Percentiles rank a stretch among this genome's conserved stretches.
Conservation (phyloP, 306 rosid species). For the Echinosophora koreensis region DNA sequence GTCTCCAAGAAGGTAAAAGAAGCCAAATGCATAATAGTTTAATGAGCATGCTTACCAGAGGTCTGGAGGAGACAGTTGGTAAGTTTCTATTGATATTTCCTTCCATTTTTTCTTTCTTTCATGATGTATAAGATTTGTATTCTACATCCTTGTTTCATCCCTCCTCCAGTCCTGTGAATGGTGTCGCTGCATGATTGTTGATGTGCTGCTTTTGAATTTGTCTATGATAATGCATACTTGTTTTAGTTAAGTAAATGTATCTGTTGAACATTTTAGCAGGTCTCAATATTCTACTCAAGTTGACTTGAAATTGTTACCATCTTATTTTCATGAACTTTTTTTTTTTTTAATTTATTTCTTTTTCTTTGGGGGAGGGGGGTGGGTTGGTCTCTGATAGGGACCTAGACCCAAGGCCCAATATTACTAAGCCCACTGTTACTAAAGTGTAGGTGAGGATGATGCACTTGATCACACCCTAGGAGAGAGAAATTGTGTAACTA, state of each 20-base stretch:
- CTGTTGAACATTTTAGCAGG: constrained; percentile 22
- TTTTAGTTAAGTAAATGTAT: constrained; percentile 11
- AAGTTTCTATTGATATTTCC: constrained; percentile 46
- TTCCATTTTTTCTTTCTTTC: background rate
- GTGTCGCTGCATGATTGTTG: background rate
- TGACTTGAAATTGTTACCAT: background rate
- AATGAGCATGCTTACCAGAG: constrained; percentile 54
- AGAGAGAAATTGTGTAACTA: too few relatives aligned
- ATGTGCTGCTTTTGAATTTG: background rate
- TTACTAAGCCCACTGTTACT: too few relatives aligned
- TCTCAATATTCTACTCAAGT: background rate
- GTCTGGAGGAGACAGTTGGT: constrained; percentile 76
- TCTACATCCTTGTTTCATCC: constrained; percentile 23
- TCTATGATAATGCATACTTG: background rate
- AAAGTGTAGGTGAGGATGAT: too few relatives aligned
- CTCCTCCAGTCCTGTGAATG: constrained; percentile 11
- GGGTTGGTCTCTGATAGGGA: too few relatives aligned
- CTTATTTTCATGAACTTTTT: background rate
- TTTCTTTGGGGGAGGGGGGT: background rate
- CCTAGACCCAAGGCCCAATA: too few relatives aligned
- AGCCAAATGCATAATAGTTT: constrained; percentile 52
- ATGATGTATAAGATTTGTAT: background rate
- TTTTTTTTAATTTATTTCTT: background rate
- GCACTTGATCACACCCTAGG: too few relatives aligned
- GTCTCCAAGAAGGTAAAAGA: constrained; percentile 47